Evolutionary conservation across 2,329 filamentous ascomycete genomes (phyloP).

Genomic region (Fusarium xyrophilum): DNA sequence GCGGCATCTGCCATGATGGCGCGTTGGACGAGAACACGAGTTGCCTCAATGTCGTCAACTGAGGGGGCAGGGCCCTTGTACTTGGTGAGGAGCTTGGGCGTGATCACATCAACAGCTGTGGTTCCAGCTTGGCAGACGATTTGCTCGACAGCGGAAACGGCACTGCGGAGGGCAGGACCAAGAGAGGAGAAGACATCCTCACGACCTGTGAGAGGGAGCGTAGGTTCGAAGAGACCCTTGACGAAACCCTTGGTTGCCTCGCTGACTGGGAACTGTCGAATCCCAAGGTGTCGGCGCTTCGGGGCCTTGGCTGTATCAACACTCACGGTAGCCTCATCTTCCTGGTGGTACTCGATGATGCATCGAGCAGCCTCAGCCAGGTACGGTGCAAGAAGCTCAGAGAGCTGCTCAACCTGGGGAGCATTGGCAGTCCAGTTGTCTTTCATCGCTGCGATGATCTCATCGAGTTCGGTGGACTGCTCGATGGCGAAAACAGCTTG

Average conservation of each 20-base stretch:
- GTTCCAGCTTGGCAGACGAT: conserved; percentile 11
- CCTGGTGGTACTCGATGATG: conserved; percentile 5
- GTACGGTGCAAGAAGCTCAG: conserved; percentile 7
- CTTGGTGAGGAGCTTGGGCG: conserved; percentile 2
- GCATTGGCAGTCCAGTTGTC: conserved; percentile 20
- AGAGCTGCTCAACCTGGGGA: conserved; percentile 7
- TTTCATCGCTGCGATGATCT: conserved; percentile 25
- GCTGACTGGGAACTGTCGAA: background rate
- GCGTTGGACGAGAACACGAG: conserved; percentile 20
- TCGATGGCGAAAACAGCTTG: conserved; percentile 23
- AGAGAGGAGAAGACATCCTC: conserved; percentile 20
- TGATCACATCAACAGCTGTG: background rate
- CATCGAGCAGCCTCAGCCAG: conserved; percentile 6
- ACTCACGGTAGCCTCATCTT: background rate
- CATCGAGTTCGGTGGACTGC: conserved; percentile 22
- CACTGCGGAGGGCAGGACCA: conserved; percentile 13
- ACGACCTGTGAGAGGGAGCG: conserved; percentile 14
- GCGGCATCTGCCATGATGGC: conserved; percentile 29
- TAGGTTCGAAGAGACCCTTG: conserved; percentile 25
- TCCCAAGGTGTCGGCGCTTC: conserved; percentile 2
- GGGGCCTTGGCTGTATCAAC: background rate
- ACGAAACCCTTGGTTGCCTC: conserved; percentile 3
- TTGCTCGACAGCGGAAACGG: background rate
- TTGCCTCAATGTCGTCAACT: background rate
- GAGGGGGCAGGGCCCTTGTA: background rate